Percentiles rank a stretch among this genome's conserved stretches.
phyloP scores from a whole-genome alignment of 2,329 filamentous ascomycete species.

The Neoscytalidium dimidiatum region DNA sequence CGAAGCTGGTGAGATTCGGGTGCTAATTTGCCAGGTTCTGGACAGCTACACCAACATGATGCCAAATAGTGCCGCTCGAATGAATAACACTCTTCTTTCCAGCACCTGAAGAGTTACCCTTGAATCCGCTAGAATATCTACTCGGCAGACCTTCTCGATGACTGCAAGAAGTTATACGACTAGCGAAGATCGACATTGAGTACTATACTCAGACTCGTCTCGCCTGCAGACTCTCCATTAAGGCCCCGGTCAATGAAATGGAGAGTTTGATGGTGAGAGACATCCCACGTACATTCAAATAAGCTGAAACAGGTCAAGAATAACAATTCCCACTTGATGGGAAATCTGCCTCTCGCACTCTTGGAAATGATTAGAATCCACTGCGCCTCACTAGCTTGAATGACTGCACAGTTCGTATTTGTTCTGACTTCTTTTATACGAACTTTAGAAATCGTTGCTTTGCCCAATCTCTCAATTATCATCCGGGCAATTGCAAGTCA shows the following conservation, averaged over 20 bases:
- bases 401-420: too few species aligned
- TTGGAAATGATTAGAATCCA: too few species aligned
- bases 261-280: constrained; percentile 86
- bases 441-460: too few species aligned
- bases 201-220: constrained; percentile 59
- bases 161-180: constrained; percentile 86
- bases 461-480: too few species aligned
- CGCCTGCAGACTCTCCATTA: constrained; percentile 78
- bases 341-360: too few species aligned
- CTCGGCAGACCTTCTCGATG: constrained; percentile 72
- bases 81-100: too few species aligned
- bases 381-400: too few species aligned
- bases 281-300: constrained; percentile 51
- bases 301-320: neutral
- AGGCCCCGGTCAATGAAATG: constrained; percentile 61
- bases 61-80: too few species aligned
- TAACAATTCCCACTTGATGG: neutral
- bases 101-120: too few species aligned
- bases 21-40: neutral
- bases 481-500: too few species aligned
- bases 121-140: constrained; percentile 79
- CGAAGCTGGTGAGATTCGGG: neutral
- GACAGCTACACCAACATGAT: neutral
- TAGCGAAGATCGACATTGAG: constrained; percentile 75
- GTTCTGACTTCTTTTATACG: too few species aligned